Percentiles rank a stretch among this genome's conserved stretches.
phyloP scores from a whole-genome alignment of 495 filamentous ascomycete species.

The Penicillium crystallinum region DNA sequence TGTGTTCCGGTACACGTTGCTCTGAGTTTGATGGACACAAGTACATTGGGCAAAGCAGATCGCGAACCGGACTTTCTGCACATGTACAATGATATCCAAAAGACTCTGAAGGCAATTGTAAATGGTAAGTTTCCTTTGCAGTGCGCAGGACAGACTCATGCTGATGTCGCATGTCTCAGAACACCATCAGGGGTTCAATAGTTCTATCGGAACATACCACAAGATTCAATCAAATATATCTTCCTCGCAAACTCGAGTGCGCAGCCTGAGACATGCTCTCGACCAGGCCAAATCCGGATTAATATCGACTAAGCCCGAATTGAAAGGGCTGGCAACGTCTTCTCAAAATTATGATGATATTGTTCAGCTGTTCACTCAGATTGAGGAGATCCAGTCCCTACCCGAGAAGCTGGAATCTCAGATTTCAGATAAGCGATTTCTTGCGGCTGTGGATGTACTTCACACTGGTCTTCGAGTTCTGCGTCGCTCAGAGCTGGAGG shows the following conservation, averaged over 20 bases:
- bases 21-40: constrained; percentile 86
- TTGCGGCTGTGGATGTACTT: constrained; percentile 86
- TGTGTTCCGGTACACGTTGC: constrained; percentile 92
- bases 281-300: constrained; percentile 77
- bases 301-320: constrained; percentile 81
- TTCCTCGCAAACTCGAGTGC: constrained; percentile 77
- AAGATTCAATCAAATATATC: constrained; percentile 95
- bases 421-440: constrained; percentile 93
- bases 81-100: constrained; percentile 79
- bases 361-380: constrained; percentile 73
- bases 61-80: constrained; percentile 78
- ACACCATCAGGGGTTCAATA: constrained; percentile 98
- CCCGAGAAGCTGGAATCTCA: constrained; percentile 88
- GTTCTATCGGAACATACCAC: constrained; percentile 97
- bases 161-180: constrained; percentile 43
- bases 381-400: constrained; percentile 85
- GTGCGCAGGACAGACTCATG: not conserved
- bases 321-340: constrained; percentile 77
- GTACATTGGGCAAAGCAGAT: constrained; percentile 83
- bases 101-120: constrained; percentile 88
- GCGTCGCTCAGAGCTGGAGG: constrained; percentile 80
- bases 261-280: constrained; percentile 74
- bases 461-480: constrained; percentile 80
- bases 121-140: constrained; percentile 48
- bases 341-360: constrained; percentile 91